Evolutionary conservation across 2,329 filamentous ascomycete genomes (phyloP), one percentile per base, ranked within the genome.

Genomic region (Chaetomiaceae sp.): DNA sequence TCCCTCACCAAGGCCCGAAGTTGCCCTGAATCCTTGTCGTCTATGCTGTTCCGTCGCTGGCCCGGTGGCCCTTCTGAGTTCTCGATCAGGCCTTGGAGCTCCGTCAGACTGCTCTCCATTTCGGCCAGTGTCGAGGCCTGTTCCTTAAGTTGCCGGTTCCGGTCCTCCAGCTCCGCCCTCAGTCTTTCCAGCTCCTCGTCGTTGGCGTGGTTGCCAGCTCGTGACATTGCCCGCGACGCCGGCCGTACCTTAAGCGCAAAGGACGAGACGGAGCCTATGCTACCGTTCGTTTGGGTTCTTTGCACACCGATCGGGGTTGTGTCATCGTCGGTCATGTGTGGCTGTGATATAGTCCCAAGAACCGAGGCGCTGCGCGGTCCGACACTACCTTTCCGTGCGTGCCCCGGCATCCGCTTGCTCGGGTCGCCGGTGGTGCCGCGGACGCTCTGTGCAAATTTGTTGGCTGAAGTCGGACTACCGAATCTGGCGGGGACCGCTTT

Each of bases 71-170:
- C 67, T 53, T 78, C 74, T 56, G 74, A 71, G 66, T 75, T 76
- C 70, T 78, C 86, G 65, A 95, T 85, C 27, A 95, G 72, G 18
- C 78, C 68, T 61, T 80, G 77, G 16, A 96, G 76, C 66, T 96
- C 91, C n/a, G 84, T 84, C 42, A 96, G 74, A 57, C 86, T 92
- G 55, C 79, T 81, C 66, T 99, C 92, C 86, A 99, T 96, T 61
- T 99, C 94, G 13, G 84, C 79, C 48, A 99, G 73, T 16, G 86
- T 89, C 4, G 82, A 75, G 2, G 89, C 85, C 69, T 99, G 94
- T 38, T 96, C 94, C 62, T 85, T 86, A n/a, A 99, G 74, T 67
- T 96, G 89, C 59, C 79, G 82, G 61, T 97, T 90, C 27, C 90
- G 85, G 57, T 96, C 90, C 58, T 90, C 84, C 18, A 97, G 77